Conservation (phyloP, 495 filamentous ascomycete species). For the Neurospora sp. region DNA sequence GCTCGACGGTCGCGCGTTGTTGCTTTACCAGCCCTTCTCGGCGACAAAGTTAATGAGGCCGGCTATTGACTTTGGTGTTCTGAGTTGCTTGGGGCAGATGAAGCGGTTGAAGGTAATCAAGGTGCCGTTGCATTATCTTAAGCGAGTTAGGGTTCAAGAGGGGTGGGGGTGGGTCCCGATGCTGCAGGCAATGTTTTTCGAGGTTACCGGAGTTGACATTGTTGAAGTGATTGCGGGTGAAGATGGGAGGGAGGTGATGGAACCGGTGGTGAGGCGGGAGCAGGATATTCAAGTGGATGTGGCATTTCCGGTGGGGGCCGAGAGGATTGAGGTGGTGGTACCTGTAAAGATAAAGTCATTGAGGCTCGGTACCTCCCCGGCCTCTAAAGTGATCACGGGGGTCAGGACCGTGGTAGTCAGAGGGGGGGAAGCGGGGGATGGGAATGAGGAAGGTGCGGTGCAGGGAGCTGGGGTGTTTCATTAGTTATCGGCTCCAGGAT, state of each 20-base stretch:
- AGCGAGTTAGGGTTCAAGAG: not conserved
- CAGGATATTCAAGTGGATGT: not conserved
- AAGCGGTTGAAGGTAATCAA: not conserved
- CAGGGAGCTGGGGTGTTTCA: not conserved
- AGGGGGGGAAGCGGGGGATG: not conserved
- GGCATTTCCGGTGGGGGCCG: not conserved
- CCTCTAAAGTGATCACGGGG: not conserved
- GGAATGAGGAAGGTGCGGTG: not conserved
- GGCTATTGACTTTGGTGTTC: no score
- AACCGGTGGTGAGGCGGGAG: not conserved
- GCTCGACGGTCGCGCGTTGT: fast-evolving
- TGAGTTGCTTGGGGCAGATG: not conserved
- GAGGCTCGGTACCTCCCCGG: no score
- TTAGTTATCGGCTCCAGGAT: not conserved
- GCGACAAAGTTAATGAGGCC: no score
- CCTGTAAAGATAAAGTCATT: not conserved
- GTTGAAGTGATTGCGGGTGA: not conserved
- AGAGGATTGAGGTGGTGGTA: not conserved
- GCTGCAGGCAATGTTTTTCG: no score
- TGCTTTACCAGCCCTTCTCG: not conserved
- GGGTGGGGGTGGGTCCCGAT: no score
- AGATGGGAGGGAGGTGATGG: not conserved
- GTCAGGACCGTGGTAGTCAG: not conserved
- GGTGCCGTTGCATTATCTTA: not conserved
- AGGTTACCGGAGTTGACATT: not conserved